phyloP scores from a whole-genome alignment of 164 flowering plant genomes.

The Cinnamomum chago region DNA sequence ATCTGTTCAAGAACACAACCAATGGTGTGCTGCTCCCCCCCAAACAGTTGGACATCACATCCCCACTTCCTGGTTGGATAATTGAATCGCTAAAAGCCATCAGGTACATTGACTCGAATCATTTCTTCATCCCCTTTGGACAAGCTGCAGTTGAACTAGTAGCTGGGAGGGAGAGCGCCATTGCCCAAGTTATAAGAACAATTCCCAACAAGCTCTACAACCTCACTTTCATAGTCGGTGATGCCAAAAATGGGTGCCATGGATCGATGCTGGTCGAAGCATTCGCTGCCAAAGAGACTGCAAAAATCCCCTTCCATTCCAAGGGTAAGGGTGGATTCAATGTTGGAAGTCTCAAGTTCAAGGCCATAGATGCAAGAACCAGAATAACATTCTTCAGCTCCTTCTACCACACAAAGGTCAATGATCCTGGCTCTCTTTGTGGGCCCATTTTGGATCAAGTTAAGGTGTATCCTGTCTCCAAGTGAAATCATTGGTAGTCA shows the following conservation, averaged over 20 bases:
- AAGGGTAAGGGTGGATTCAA: conserved; percentile 53
- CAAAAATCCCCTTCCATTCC: conserved; percentile 63
- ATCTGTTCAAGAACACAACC: conserved; percentile 50
- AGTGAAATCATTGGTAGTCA: neutral
- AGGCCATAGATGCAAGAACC: conserved; percentile 49
- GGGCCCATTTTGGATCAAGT: conserved; percentile 86
- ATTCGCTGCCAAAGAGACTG: conserved; percentile 54
- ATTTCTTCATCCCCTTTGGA: conserved; percentile 75
- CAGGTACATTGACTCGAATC: conserved; percentile 64
- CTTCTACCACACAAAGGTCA: conserved; percentile 65
- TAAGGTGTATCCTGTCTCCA: conserved; percentile 31
- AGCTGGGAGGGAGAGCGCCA: conserved; percentile 90
- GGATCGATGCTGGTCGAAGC: conserved; percentile 93
- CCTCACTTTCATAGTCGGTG: conserved; percentile 64
- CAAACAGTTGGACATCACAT: conserved; percentile 53
- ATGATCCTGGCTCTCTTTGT: conserved; percentile 75
- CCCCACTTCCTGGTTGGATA: conserved; percentile 95
- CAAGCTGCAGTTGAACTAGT: conserved; percentile 68
- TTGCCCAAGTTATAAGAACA: conserved; percentile 79
- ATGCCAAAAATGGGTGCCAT: conserved; percentile 82
- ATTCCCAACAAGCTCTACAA: conserved; percentile 47
- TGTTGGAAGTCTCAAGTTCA: conserved; percentile 51
- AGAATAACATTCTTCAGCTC: conserved; percentile 85
- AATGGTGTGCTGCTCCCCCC: conserved; percentile 88
- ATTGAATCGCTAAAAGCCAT: conserved; percentile 90